Evolutionary conservation across 1,139 yeast genomes (phyloP), one percentile per base, ranked within the genome.

Genomic region (Meyerozyma smithsonii): DNA sequence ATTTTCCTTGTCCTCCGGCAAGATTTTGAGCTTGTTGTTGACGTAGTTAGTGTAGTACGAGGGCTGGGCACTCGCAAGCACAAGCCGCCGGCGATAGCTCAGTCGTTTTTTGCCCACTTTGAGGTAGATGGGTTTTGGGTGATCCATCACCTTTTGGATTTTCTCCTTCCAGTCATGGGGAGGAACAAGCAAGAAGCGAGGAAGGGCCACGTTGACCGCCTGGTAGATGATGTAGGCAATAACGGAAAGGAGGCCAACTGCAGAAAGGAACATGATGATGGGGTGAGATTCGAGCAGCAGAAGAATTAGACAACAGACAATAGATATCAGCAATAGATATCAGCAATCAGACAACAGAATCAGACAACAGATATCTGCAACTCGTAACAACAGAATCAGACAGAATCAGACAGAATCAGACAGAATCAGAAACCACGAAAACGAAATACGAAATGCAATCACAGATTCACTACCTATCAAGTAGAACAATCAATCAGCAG

Each of bases 11-110:
- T 72, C 77, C 3, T 45, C 49, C 1, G 69, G 67, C 32, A 48
- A 48, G 16, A 72, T 48, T 41, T 63, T 67, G 35, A 71, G 39
- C 47, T 69, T 69, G 48, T 69, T 66, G 49, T 64, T 68, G 42
- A 54, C 51, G 44, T 45, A 68, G 46, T 72, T 77, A 28, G 78
- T 55, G 54, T 76, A 76, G 48, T 55, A 66, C 1, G 76, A 63
- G 4, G 84, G 82, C 38, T 64, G 61, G 1, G 43, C 46, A 37
- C 80, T 68, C 14, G 81, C 77, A 16, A 75, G 56, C 12, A 81
- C 61, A 43, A 81, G 65, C 48, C 81, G 65, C 30, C 86, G 66
- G 42, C 88, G 69, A 42, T 42, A 46, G 17, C 46, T 43, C 49
- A 67, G 42, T 51, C 53, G 39, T 62, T 61, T 75, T 36, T 41